Base-by-base conservation (phyloP, 2,329 filamentous ascomycete genomes). In the Hypocrella siamensis region DNA sequence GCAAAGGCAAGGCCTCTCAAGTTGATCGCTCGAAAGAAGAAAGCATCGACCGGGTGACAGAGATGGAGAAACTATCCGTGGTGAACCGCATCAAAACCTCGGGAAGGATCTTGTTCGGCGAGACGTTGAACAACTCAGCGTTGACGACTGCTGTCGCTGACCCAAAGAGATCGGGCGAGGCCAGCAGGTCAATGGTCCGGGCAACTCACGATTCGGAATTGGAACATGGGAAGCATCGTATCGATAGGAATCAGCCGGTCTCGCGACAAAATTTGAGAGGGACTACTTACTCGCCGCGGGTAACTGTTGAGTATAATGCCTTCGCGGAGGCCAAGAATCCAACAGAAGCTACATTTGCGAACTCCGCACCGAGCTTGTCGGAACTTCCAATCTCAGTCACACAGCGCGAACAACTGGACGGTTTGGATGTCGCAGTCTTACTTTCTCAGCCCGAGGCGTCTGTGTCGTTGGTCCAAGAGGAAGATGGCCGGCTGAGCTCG, bases 391-490 rank as follows among this genome's bases (percentile, higher is more conserved):
- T n/a, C n/a, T n/a, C n/a, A n/a, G n/a, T 7, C 5, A 39, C 44
- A 12, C 47, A 53, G 28, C 55, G 57, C 27, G 47, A 41, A 27
- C 43, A 46, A 10, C 42, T 42, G 26, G 38, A 48, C 31, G 48
- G 51, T 17, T 41, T 40, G 33, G 38, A 39, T 6, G 58, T 64
- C 6, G 47, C 56, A 7, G 40, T 44, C 12, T 43, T 64, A 3
- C 45, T 65, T 12, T 49, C 49, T 6, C 38, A 40, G 14, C 40
- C 44, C 10, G 45, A 46, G 6, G 33, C 7, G 7, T 35, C 21
- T 38, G 37, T 33, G 40, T 40, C 9, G 39, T 32, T 39, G 7
- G 37, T 47, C 4, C 43, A 49, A 15, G 38, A 43, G 2, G 32
- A 37, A 6, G 33, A 42, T 10, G 42, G 46, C n/a, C 26, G 33